phyloP scores from a whole-genome alignment of 192 early-diverging fungal genomes.

The Chytriomyces confervae region DNA sequence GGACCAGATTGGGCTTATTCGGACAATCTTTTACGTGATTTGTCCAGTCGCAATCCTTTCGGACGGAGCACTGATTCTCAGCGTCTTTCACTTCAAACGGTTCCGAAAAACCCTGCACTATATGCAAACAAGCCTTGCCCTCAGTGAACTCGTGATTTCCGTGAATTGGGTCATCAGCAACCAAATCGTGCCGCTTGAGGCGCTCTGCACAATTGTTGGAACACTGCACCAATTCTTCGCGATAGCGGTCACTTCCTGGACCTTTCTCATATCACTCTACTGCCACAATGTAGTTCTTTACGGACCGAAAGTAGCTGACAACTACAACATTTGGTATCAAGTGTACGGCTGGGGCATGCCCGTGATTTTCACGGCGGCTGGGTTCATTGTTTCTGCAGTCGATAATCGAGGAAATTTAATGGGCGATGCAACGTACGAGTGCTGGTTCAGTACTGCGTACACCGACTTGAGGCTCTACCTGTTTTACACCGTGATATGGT shows the following conservation, averaged over 20 bases:
- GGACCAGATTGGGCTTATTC: not conserved
- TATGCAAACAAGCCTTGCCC: not conserved
- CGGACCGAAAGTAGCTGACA: not conserved
- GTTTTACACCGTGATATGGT: conserved; percentile 2
- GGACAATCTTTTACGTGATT: not conserved
- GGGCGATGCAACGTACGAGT: conserved; percentile 4
- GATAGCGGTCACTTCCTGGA: conserved; percentile 10
- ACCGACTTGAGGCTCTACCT: not conserved
- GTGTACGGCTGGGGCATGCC: not conserved
- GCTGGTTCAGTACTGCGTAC: not conserved
- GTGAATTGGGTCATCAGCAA: not conserved
- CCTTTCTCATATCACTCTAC: conserved; percentile 8
- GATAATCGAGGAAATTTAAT: not conserved
- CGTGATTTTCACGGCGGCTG: not conserved
- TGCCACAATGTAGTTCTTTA: not conserved
- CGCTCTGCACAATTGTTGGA: conserved; percentile 4
- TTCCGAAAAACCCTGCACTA: not conserved
- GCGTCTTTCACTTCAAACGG: not conserved
- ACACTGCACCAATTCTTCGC: not conserved
- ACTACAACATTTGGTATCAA: not conserved
- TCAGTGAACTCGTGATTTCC: not conserved
- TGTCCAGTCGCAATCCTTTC: not conserved
- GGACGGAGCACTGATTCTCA: not conserved
- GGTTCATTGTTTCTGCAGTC: not conserved
- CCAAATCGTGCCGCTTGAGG: not conserved